A percentile compares a stretch with the other conserved stretches of the same genome.
These are phyloP conservation scores for Acacia melanoxylon DNA, from an alignment of 306 rosid species.

Conservation along the genomic window DNA sequence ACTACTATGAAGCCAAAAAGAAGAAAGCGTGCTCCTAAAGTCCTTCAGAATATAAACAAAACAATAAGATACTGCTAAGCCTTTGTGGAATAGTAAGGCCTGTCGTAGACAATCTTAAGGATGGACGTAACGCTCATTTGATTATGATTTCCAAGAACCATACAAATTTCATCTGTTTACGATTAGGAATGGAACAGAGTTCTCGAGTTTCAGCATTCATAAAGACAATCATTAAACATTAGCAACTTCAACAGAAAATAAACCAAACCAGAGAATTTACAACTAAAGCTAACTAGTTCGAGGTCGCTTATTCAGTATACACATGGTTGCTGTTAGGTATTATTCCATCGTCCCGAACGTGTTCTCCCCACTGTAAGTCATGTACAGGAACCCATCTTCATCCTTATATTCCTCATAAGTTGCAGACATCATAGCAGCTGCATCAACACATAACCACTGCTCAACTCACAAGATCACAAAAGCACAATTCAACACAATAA, in stretches of 20 bases:
- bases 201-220: conserved; percentile 3
- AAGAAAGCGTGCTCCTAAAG: not conserved
- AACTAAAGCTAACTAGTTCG: conserved; percentile 29
- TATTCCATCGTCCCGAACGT: conserved; percentile 57
- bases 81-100: not conserved
- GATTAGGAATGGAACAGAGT: not conserved
- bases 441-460: conserved; percentile 33
- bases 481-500: not conserved
- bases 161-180: not conserved
- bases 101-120: too few relatives aligned
- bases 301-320: conserved; percentile 31
- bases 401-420: conserved; percentile 86
- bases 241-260: conserved; percentile 16
- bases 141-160: not conserved
- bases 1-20: not conserved
- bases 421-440: conserved; percentile 93
- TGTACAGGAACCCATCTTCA: conserved; percentile 86
- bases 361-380: conserved; percentile 94
- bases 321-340: conserved; percentile 27
- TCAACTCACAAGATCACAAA: conserved; percentile 15
- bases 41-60: not conserved
- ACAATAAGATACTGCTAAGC: not conserved
- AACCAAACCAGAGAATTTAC: conserved; percentile 41
- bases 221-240: not conserved
- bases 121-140: not conserved